Evolutionary conservation across 2,329 filamentous ascomycete species (phyloP), one percentile per base, ranked within the genome.

Genomic region (Calonectria pseudoreteaudii): DNA sequence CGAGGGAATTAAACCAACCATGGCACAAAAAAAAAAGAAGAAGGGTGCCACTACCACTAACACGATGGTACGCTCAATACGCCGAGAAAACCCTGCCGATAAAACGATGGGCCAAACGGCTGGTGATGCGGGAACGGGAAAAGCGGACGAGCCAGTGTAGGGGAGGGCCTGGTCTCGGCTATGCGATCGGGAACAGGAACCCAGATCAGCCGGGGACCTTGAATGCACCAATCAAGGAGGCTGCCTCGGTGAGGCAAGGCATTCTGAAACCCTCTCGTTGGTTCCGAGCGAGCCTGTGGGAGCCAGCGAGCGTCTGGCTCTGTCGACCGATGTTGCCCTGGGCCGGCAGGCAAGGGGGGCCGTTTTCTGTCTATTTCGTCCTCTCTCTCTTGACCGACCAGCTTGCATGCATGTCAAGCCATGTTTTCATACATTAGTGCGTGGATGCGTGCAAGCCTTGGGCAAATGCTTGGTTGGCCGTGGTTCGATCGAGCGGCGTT

Each of bases 121-220:
- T 38, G 47, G 47, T 49, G 64, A 66, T 50, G 47, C 64, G 64
- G 47, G 64, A 66, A 66, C 41, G 52, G 26, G 36, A 28, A 44
- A 53, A 53, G 28, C 52, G 52, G 34, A 58, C 66, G 50, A 34
- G 30, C 52, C 16, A 20, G 34, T 31, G 52, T 68, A 60, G 53
- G 67, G 56, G 38, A 52, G 44, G 67, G 52, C 44, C 44, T 64
- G 58, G 53, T 69, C 53, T 64, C 67, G 67, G 56, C 56, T 69
- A 69, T 69, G 53, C 66, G 66, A 69, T 69, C 66, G 66, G 66
- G 66, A 62, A 36, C 53, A 69, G 52, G 66, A 49, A 62, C 38
- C 66, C 66, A 62, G 66, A 62, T 69, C 66, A 69, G 53, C 28
- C 49, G 28, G 26, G 49, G 23, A 34, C 31, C 56, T 36, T 60